A percentile compares a stretch with the other conserved stretches of the same genome.
These are phyloP conservation scores for Dothistroma septosporum DNA, from an alignment of 2,329 filamentous ascomycete genomes.

Conservation along the genomic window DNA sequence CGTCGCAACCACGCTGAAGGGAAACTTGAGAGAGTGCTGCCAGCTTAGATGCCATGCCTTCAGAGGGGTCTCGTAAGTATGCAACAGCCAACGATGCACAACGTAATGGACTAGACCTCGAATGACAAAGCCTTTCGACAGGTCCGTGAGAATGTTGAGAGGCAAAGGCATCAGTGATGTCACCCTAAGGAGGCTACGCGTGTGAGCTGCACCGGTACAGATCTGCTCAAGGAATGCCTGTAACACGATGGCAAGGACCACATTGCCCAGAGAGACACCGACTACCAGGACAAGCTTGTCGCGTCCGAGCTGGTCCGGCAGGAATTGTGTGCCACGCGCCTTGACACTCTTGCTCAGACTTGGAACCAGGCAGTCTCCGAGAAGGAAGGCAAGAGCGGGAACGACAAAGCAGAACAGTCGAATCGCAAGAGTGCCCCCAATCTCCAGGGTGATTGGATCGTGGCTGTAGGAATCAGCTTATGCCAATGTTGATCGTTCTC, in stretches of 20 bases:
- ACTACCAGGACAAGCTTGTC: conserved; percentile 48
- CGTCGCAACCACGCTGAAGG: conserved; percentile 60
- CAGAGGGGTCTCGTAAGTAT: conserved; percentile 42
- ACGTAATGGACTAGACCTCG: conserved; percentile 67
- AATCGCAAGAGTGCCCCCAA: conserved; percentile 65
- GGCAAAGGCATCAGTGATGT: conserved; percentile 56
- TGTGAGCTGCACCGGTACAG: conserved; percentile 50
- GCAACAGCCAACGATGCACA: conserved; percentile 66
- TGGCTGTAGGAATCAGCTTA: conserved; percentile 50
- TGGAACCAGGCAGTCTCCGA: conserved; percentile 68
- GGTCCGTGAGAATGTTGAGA: conserved; percentile 55
- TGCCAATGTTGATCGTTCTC: neutral
- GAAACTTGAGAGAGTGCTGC: conserved; percentile 56
- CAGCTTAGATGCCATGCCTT: conserved; percentile 47
- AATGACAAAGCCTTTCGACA: conserved; percentile 51
- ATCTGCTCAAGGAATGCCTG: conserved; percentile 55
- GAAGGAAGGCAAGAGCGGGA: conserved; percentile 67
- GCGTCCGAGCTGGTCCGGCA: conserved; percentile 44
- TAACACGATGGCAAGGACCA: conserved; percentile 50
- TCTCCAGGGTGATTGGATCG: conserved; percentile 67
- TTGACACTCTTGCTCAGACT: conserved; percentile 67
- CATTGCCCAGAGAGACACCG: conserved; percentile 53
- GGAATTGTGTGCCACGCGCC: conserved; percentile 53
- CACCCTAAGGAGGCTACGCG: conserved; percentile 55
- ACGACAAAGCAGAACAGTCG: conserved; percentile 67